Conservation (phyloP, 2,329 filamentous ascomycete species). For the Diaporthe destruens region DNA sequence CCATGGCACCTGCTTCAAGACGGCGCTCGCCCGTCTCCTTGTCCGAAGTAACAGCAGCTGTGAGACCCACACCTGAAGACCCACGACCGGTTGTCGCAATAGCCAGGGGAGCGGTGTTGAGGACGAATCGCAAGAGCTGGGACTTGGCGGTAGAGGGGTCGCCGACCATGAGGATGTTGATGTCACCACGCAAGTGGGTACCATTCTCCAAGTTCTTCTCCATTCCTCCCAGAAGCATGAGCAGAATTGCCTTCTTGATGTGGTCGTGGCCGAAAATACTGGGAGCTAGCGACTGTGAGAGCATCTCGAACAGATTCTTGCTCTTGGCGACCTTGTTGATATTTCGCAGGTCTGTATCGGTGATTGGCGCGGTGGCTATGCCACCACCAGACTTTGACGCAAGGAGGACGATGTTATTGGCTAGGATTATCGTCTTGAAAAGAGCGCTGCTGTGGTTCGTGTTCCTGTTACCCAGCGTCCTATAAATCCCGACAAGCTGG, state of each 20-base stretch:
- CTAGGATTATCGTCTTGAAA: conserved; percentile 93
- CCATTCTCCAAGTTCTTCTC: conserved; percentile 99
- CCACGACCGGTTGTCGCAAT: conserved; percentile 98
- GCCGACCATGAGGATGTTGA: conserved; percentile 99
- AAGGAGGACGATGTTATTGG: conserved; percentile 94
- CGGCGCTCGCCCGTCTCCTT: conserved; percentile 97
- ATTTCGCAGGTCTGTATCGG: conserved; percentile 96
- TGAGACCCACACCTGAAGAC: conserved; percentile 97
- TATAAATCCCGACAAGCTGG: conserved; percentile 95
- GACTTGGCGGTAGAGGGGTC: conserved; percentile 99
- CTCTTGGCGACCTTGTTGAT: conserved; percentile 99
- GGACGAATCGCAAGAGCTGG: conserved; percentile 94
- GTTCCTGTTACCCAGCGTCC: conserved; percentile 94
- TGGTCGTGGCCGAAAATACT: conserved; percentile 98
- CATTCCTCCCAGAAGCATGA: conserved; percentile 95
- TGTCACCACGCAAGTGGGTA: conserved; percentile 96
- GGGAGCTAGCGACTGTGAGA: conserved; percentile 93
- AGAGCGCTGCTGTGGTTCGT: conserved; percentile 90
- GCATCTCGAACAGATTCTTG: conserved; percentile 89
- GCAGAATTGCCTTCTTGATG: conserved; percentile 96
- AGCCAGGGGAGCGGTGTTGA: conserved; percentile 95
- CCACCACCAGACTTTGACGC: conserved; percentile 97
- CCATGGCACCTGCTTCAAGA: conserved; percentile 98
- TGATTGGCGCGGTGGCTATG: conserved; percentile 91
- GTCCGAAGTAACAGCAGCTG: conserved; percentile 94